Evolutionary conservation across 75 land plant genomes (phyloP).

Genomic region (Selaginella tamariscina): DNA sequence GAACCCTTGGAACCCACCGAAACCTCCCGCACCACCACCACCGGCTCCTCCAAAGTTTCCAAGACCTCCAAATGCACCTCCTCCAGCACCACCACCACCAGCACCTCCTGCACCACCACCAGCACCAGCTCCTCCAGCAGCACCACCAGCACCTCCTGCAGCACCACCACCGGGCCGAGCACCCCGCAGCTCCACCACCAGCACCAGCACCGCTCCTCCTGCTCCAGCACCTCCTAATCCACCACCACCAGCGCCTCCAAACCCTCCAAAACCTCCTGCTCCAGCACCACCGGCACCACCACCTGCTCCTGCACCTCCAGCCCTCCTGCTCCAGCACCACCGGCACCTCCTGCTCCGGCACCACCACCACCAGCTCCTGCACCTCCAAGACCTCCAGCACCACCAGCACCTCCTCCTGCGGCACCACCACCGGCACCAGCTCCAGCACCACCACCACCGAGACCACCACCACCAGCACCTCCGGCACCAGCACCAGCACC

Average conservation of each 20-base stretch:
- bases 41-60: not conserved
- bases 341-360: not conserved
- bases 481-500: not conserved
- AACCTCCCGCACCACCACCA: not conserved
- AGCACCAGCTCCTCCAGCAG: not conserved
- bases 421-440: not conserved
- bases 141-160: not conserved
- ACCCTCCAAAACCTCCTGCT: not conserved
- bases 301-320: not conserved
- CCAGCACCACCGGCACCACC: too few relatives aligned
- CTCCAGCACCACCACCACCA: not conserved
- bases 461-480: too few relatives aligned
- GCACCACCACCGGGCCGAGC: not conserved
- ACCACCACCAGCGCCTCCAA: not conserved
- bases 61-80: not conserved
- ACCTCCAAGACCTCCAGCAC: too few relatives aligned
- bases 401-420: not conserved
- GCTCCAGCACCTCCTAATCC: too few relatives aligned
- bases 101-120: not conserved
- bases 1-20: not conserved
- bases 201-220: too few relatives aligned
- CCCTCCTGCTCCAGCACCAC: too few relatives aligned
- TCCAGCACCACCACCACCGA: too few relatives aligned
- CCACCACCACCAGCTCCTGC: not conserved
- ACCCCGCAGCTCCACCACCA: too few relatives aligned